Evolutionary conservation across 768 basidiomycete species (phyloP), one percentile per base, ranked within the genome.

Genomic region (Termitomyces titanicus): DNA sequence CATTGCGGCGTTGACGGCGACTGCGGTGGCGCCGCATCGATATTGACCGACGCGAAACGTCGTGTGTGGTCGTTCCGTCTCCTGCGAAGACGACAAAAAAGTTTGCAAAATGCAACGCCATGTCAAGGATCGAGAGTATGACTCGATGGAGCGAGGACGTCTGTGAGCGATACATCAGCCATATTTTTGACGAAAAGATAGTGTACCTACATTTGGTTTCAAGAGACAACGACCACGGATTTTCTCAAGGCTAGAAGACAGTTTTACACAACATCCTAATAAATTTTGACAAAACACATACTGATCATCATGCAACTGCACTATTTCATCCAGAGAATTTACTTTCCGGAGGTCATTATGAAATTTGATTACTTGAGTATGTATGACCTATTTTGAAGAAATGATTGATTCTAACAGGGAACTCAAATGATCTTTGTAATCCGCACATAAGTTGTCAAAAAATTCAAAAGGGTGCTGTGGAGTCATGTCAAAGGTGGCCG

Each of bases 311-410:
- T 93, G 91, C 12, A 85, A 56, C 31, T 69, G 69, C 45, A 92
- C 85, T 75, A 91, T 86, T 53, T 90, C 86, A 61, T 92, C 92
- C 13, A 94, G 74, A 3, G 89, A 89, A 51, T 72, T 75, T 1
- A 81, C 83, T 20, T 72, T 63, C 20, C 68, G 68, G 47, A 92
- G 74, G 2, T 66, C 73, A 7, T 80, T 70, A 54, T 86, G 86
- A 59, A 92, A 90, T 51, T 74, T 72, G 40, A 74, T 63, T 2
- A 86, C 72, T 70, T 86, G 81, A 4, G 78, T 71, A 59, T 90
- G 83, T 43, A 92, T 75, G 47, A 92, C 88, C 89, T 90, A 58
- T 29, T 51, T 20, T 20, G 17, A 9, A 2, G 18, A 51, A 12
- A 33, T 13, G 47, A 15, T 45, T 51, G 17, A 49, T 55, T 9